Evolutionary conservation across 2,329 filamentous ascomycete genomes (phyloP).

Genomic region (Dactylellina parvicollis): DNA sequence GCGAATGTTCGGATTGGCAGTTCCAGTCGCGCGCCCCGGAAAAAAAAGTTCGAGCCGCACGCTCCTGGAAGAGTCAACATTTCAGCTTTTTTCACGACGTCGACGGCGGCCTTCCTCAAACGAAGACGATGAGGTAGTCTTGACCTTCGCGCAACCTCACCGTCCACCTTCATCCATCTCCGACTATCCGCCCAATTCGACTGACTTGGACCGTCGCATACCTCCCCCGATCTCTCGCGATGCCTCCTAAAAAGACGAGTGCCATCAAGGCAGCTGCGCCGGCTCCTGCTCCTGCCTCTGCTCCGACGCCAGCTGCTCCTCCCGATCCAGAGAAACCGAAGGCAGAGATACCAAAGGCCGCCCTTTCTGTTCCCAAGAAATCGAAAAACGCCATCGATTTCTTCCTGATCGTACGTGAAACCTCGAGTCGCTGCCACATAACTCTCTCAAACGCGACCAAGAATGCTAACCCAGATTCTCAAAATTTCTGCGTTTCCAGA

Average conservation of each 20-base stretch:
- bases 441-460: conserved; percentile 19
- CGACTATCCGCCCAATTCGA: background rate
- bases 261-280: conserved; percentile 20
- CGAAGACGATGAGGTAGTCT: conserved; percentile 36
- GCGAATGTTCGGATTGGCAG: conserved; percentile 7
- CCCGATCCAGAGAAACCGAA: background rate
- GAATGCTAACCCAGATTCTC: conserved; percentile 45
- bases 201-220: conserved; percentile 1
- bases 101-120: conserved; percentile 7
- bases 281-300: background rate
- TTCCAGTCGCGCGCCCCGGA: conserved; percentile 23
- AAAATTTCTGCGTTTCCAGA: conserved; percentile 63
- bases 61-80: conserved; percentile 10
- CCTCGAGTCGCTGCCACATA: background rate
- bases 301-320: background rate
- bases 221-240: conserved; percentile 9
- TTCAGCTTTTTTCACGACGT: conserved; percentile 9
- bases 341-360: background rate
- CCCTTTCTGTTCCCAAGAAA: background rate
- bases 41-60: conserved; percentile 38
- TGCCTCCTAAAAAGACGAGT: conserved; percentile 47
- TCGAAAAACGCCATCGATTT: conserved; percentile 33
- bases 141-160: conserved; percentile 26
- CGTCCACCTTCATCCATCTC: conserved; percentile 20
- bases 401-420: conserved; percentile 47